A percentile compares a stretch with the other conserved stretches of the same genome.
Evolutionary conservation across 2,329 filamentous ascomycete species (phyloP).

Genomic region (Didymellaceae sp.): DNA sequence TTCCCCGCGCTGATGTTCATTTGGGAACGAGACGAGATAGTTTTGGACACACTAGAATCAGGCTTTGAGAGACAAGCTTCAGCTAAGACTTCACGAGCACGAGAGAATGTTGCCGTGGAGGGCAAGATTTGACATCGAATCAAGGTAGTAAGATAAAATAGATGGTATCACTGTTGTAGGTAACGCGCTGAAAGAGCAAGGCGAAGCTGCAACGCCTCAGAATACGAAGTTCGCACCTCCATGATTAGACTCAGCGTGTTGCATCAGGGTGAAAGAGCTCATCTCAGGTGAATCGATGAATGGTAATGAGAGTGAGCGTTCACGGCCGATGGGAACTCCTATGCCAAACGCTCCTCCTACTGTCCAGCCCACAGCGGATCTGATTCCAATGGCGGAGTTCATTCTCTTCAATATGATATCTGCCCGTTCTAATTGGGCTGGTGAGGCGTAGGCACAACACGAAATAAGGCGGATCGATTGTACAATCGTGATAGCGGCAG

Average conservation of each 20-base stretch:
- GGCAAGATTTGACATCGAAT: not conserved
- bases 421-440: not conserved
- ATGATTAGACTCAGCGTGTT: too few relatives aligned
- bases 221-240: too few relatives aligned
- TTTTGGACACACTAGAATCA: not conserved
- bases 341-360: not conserved
- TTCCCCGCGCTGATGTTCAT: not conserved
- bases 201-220: too few relatives aligned
- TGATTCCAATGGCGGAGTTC: not conserved
- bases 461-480: not conserved
- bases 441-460: not conserved
- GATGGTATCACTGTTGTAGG: too few relatives aligned
- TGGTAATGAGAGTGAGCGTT: too few relatives aligned
- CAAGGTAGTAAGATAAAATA: not conserved
- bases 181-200: too few relatives aligned
- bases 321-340: not conserved
- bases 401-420: not conserved
- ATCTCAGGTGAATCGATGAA: too few relatives aligned
- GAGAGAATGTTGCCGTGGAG: not conserved
- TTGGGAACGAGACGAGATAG: not conserved
- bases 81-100: not conserved
- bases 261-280: too few relatives aligned
- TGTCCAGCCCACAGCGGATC: not conserved
- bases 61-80: not conserved
- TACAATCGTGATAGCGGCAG: not conserved